phyloP scores from a whole-genome alignment of 257 asterid genomes.

The Nemophila menziesii region DNA sequence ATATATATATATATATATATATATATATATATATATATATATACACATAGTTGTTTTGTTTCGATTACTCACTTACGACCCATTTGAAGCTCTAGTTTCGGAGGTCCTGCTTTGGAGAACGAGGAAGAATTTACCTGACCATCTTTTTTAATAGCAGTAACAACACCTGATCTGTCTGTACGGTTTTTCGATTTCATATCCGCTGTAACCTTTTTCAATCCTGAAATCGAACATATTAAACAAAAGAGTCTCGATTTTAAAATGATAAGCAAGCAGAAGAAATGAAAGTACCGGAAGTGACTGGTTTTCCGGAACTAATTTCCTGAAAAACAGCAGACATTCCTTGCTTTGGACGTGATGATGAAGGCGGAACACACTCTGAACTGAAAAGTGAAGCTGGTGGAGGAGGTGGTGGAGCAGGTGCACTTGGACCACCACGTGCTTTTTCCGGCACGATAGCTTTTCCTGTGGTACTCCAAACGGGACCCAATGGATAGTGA shows the following conservation, averaged over 20 bases:
- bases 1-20: no score
- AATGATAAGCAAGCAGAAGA: constrained; percentile 3
- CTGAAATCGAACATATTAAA: constrained; percentile 20
- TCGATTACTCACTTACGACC: constrained; percentile 99
- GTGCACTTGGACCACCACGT: constrained; percentile 39
- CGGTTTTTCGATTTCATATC: constrained; percentile 94
- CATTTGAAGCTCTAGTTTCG: constrained; percentile 95
- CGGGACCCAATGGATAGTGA: constrained; percentile 90
- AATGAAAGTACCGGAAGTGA: constrained; percentile 73
- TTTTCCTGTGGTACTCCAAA: constrained; percentile 78
- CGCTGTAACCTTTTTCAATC: constrained; percentile 83
- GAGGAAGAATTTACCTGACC: constrained; percentile 35
- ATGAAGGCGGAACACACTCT: constrained; percentile 57
- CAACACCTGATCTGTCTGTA: constrained; percentile 59
- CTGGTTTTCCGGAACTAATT: constrained; percentile 69
- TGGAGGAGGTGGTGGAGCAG: constrained; percentile 88
- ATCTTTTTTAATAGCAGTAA: constrained; percentile 48
- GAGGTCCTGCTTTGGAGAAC: constrained; percentile 71
- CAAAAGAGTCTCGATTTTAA: constrained; percentile 5
- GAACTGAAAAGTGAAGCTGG: constrained; percentile 70
- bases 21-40: no score
- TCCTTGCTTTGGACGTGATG: constrained; percentile 73
- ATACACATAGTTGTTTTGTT: no score
- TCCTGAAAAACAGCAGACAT: constrained; percentile 95
- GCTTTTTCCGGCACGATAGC: constrained; percentile 39